Base-by-base conservation (phyloP, 495 filamentous ascomycete genomes). In the Aspergillus kassunensis region DNA sequence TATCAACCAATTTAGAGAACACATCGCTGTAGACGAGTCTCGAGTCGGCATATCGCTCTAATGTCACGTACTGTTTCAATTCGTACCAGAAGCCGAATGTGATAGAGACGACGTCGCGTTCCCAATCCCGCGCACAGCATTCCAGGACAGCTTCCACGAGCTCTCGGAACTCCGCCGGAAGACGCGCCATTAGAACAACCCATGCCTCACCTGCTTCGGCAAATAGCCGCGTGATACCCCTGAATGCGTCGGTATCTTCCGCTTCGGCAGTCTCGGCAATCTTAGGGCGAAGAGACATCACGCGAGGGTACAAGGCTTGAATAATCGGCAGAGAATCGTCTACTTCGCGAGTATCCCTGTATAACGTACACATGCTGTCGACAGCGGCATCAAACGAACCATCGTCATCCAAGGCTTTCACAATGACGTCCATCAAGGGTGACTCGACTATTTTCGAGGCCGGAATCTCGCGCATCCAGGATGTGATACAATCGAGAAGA, bases 31-130 rank as follows among this genome's bases (percentile, higher is more conserved):
- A 86, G 49, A 84, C 75, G 46, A 86, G 59, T 24, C 91, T 81
- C 13, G 91, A 87, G 49, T 90, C 78, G n/a, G 84, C 85, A 62
- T 96, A 97, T 52, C 84, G 85, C 6, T 96, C 91, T 29, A 97
- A 69, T 6, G 89, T 88, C 27, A 97, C 76, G 62, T 95, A 96
- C 71, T 96, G 90, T 74, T 99, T 99, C 47, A 99, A 73, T 66
- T 99, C 93, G 67, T 95, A 97, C 93, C 93, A 99, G 73, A 97
- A 97, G 44, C 83, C 81, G 68, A 97, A 97, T 0, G 93, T 99
- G 52, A 91, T 80, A 23, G 88, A 85, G 45, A 97, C 86, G 8
- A 89, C 90, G 44, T 97, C 93, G 49, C 87, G 78, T 44, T 97
- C 91, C 64, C 83, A 82, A 65, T 99, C 93, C 55, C 84, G 76